Evolutionary conservation across 2,329 filamentous ascomycete genomes (phyloP).

Genomic region (Nothophaeocryptopus gaeumannii): DNA sequence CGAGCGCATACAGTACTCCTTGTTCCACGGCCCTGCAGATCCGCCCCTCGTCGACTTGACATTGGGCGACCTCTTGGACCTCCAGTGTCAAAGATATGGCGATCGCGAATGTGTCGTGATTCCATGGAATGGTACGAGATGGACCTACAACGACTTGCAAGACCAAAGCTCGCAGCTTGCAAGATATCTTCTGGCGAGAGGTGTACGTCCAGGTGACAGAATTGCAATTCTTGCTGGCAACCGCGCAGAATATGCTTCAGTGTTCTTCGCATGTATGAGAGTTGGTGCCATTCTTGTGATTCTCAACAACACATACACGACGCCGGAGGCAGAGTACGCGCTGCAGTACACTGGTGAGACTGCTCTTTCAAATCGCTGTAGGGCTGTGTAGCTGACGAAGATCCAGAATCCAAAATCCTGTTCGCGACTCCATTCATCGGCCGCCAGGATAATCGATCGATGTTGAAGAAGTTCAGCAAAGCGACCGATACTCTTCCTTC

Average conservation of each 20-base stretch:
- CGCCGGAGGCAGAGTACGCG: conserved; percentile 68
- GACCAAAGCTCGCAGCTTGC: conserved; percentile 41
- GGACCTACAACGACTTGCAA: conserved; percentile 56
- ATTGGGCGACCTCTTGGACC: conserved; percentile 67
- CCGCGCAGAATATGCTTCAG: conserved; percentile 57
- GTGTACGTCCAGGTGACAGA: conserved; percentile 65
- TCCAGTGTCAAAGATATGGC: conserved; percentile 65
- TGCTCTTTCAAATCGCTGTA: background rate
- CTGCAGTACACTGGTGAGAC: conserved; percentile 63
- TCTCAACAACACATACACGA: conserved; percentile 78
- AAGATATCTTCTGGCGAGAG: conserved; percentile 58
- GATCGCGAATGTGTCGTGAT: conserved; percentile 68
- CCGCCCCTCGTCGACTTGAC: conserved; percentile 70
- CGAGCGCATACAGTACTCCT: conserved; percentile 40
- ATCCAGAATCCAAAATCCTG: conserved; percentile 64
- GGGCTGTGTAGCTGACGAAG: background rate
- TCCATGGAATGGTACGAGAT: conserved; percentile 71
- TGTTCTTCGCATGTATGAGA: conserved; percentile 68
- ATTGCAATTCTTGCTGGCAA: conserved; percentile 71
- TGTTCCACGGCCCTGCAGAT: conserved; percentile 66
- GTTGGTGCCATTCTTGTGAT: conserved; percentile 61
- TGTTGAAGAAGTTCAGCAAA: conserved; percentile 45
- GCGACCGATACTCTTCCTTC: conserved; percentile 18
- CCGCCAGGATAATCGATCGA: conserved; percentile 58
- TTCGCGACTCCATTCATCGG: conserved; percentile 72